These are phyloP conservation scores for Sungouiozyma ichnusensis DNA, from an alignment of 805 yeast genomes.

Conservation along the genomic window DNA sequence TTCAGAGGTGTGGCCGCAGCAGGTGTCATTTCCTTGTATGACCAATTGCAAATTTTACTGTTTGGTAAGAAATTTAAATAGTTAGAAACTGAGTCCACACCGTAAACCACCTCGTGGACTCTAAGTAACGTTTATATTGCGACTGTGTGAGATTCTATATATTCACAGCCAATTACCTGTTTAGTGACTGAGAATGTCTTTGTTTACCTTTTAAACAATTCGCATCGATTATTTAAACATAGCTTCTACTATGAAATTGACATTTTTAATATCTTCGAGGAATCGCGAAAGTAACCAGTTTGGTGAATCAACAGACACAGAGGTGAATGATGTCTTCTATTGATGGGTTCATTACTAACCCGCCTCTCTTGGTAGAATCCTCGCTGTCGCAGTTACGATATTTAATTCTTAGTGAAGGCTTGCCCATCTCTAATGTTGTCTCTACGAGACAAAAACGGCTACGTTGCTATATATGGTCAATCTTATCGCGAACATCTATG, in stretches of 20 bases:
- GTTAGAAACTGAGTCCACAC: no score
- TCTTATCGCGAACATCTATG: conserved; percentile 55
- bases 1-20: conserved; percentile 98
- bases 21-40: conserved; percentile 93
- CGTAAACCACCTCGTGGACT: no score
- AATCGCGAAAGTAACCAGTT: no score
- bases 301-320: no score
- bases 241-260: no score
- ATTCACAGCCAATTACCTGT: no score
- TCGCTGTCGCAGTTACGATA: conserved; percentile 22
- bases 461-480: conserved; percentile 71
- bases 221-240: no score
- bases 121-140: no score
- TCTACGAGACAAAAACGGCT: conserved; percentile 13
- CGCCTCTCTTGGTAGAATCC: conserved; percentile 20
- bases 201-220: no score
- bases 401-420: conserved; percentile 15
- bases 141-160: no score
- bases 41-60: conserved; percentile 80
- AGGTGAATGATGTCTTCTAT: conserved; percentile 33
- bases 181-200: no score
- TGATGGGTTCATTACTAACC: conserved; percentile 15
- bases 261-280: no score
- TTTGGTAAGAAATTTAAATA: conserved; percentile 85
- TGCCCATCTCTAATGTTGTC: conserved; percentile 4